These are phyloP conservation scores for Claviceps fusiformis DNA, from an alignment of 2,329 filamentous ascomycete genomes.

Conservation along the genomic window DNA sequence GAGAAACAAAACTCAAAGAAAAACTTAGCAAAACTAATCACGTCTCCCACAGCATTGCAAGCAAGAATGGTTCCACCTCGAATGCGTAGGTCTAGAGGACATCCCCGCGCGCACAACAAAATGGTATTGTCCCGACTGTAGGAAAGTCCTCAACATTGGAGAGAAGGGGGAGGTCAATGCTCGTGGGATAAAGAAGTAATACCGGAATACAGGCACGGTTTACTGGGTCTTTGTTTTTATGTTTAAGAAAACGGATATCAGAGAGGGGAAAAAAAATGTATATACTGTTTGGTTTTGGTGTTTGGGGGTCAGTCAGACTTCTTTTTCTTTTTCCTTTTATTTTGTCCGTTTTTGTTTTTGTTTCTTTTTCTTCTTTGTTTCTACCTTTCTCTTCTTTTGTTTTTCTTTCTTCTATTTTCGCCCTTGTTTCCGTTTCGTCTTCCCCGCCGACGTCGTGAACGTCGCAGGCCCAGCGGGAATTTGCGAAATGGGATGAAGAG, in stretches of 20 bases:
- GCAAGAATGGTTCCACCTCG: constrained; percentile 74
- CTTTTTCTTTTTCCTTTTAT: not conserved
- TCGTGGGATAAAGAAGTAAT: constrained; percentile 36
- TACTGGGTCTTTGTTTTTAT: not conserved
- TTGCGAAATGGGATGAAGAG: too few relatives aligned
- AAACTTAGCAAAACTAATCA: too few relatives aligned
- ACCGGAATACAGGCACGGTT: not conserved
- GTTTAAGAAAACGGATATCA: not conserved
- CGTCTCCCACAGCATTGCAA: constrained; percentile 44
- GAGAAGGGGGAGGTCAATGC: constrained; percentile 50
- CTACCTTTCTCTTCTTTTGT: too few relatives aligned
- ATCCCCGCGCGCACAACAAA: constrained; percentile 61
- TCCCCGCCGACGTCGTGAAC: too few relatives aligned
- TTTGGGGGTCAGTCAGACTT: not conserved
- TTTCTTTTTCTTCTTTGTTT: too few relatives aligned
- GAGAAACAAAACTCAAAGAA: too few relatives aligned
- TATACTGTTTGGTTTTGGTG: not conserved
- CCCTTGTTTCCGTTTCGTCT: too few relatives aligned
- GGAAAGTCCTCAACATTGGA: constrained; percentile 46
- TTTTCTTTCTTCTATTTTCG: not conserved
- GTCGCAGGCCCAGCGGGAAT: too few relatives aligned
- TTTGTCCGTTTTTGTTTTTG: too few relatives aligned
- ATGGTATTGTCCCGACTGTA: constrained; percentile 75
- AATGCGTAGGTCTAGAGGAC: constrained; percentile 56
- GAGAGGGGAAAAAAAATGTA: not conserved